Percentiles rank a stretch among this genome's conserved stretches.
Evolutionary conservation across 2,329 filamentous ascomycete genomes (phyloP).

Genomic region (Eutypa lata): DNA sequence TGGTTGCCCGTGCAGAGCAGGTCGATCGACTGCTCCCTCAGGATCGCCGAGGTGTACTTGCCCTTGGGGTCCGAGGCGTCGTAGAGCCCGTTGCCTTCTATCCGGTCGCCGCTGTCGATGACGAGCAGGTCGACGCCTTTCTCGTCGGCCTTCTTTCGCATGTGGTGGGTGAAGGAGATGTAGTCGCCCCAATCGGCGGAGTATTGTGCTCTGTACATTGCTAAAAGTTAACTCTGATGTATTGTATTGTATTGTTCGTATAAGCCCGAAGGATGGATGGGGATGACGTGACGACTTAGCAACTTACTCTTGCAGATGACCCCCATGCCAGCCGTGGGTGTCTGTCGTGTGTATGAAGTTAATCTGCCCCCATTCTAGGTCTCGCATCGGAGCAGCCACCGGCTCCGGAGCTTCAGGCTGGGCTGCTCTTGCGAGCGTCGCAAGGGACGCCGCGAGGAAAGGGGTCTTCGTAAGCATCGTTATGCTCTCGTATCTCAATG

Average conservation of each 20-base stretch:
- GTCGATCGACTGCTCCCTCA: slow-evolving; percentile 79
- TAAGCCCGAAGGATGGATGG: too few species aligned
- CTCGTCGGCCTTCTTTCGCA: slow-evolving; percentile 74
- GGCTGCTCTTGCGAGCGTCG: slow-evolving; percentile 42
- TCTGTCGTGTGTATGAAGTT: slow-evolving; percentile 98
- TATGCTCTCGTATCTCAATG: not conserved
- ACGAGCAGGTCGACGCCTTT: slow-evolving; percentile 82
- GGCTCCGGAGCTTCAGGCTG: slow-evolving; percentile 82
- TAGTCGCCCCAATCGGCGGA: slow-evolving; percentile 98
- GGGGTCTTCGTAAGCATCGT: slow-evolving; percentile 30
- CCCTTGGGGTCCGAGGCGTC: slow-evolving; percentile 87
- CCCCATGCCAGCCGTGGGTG: slow-evolving; percentile 92
- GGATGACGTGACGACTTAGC: not conserved
- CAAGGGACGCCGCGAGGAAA: slow-evolving; percentile 36
- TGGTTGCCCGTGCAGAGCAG: slow-evolving; percentile 88
- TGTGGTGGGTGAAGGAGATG: slow-evolving; percentile 82
- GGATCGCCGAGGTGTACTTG: slow-evolving; percentile 82
- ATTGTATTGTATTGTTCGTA: too few species aligned
- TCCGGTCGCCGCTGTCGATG: slow-evolving; percentile 89
- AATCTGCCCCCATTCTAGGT: slow-evolving; percentile 86
- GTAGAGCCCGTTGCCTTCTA: slow-evolving; percentile 94
- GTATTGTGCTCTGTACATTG: slow-evolving; percentile 67
- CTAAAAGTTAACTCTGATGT: too few species aligned
- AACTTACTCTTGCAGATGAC: slow-evolving; percentile 82
- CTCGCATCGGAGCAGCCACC: slow-evolving; percentile 75